phyloP scores from a whole-genome alignment of 225 moss, liverwort and hornwort genomes.

The Anthoceros angustus region DNA sequence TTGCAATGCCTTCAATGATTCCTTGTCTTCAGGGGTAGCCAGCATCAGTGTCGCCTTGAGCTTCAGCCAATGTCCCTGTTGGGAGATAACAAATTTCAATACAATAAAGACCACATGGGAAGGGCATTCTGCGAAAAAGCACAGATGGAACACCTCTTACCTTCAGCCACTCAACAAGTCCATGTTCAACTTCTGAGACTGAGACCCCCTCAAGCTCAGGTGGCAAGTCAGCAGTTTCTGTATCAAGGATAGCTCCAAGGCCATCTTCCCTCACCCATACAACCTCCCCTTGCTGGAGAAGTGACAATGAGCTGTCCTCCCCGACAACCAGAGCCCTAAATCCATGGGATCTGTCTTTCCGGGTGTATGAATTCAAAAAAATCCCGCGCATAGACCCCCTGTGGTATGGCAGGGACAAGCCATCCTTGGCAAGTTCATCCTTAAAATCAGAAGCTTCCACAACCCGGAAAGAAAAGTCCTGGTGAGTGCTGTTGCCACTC shows the following conservation, averaged over 20 bases:
- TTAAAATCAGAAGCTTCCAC: constrained; percentile 39
- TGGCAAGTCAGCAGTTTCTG: constrained; percentile 57
- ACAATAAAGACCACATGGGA: not conserved
- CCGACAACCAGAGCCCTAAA: constrained; percentile 88
- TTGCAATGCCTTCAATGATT: constrained; percentile 51
- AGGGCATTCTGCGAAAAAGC: too few species aligned
- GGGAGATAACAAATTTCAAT: not conserved
- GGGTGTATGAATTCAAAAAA: constrained; percentile 84
- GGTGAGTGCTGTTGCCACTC: constrained; percentile 21
- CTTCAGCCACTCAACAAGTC: constrained; percentile 80
- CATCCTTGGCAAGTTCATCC: constrained; percentile 52
- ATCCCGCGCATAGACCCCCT: constrained; percentile 54
- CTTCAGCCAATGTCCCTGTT: constrained; percentile 80
- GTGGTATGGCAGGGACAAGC: constrained; percentile 49
- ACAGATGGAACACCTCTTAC: constrained; percentile 14
- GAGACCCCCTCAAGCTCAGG: constrained; percentile 71
- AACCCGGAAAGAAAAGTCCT: constrained; percentile 47
- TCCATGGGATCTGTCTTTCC: constrained; percentile 79
- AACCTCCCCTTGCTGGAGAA: constrained; percentile 93
- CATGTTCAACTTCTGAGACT: constrained; percentile 81
- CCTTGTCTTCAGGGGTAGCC: constrained; percentile 62
- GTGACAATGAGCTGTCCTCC: constrained; percentile 77
- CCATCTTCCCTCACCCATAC: constrained; percentile 97
- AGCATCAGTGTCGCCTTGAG: constrained; percentile 77
- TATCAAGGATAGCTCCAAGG: constrained; percentile 67